phyloP scores from a whole-genome alignment of 139 green algal genomes.

The Haematococcus sp. region DNA sequence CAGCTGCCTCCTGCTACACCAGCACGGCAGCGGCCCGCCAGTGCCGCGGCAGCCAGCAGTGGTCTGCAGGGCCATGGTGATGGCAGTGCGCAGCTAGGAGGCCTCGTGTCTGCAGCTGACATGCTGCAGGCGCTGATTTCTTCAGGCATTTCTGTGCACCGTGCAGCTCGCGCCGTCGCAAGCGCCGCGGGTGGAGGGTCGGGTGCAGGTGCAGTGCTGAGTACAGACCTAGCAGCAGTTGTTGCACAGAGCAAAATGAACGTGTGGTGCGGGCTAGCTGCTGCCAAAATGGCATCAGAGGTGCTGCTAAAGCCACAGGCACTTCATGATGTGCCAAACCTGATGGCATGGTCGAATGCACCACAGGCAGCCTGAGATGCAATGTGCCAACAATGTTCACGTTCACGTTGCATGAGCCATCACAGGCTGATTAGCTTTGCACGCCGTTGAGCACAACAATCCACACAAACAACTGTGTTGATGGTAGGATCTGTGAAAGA shows the following conservation, averaged over 20 bases:
- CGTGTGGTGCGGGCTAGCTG: conserved; percentile 2
- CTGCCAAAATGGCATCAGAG: neutral
- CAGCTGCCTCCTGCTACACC: neutral
- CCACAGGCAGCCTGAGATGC: too few relatives aligned
- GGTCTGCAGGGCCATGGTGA: neutral
- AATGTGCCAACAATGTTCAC: too few relatives aligned
- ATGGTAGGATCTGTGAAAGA: too few relatives aligned
- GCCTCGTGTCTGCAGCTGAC: neutral
- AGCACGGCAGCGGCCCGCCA: neutral
- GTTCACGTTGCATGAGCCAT: too few relatives aligned
- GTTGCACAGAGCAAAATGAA: neutral
- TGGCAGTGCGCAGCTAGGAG: neutral
- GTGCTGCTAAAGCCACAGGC: neutral
- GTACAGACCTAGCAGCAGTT: neutral
- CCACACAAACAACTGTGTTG: too few relatives aligned
- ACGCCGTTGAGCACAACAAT: too few relatives aligned
- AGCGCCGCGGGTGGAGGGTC: neutral
- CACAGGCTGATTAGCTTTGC: too few relatives aligned
- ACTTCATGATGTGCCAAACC: conserved; percentile 4
- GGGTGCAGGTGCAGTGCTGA: neutral
- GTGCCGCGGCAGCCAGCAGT: neutral
- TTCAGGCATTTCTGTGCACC: neutral
- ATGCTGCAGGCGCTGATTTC: neutral
- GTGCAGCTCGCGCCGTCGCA: neutral
- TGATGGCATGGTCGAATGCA: neutral